Conservation (phyloP, 345 rosid species). For the Triadica sebifera region DNA sequence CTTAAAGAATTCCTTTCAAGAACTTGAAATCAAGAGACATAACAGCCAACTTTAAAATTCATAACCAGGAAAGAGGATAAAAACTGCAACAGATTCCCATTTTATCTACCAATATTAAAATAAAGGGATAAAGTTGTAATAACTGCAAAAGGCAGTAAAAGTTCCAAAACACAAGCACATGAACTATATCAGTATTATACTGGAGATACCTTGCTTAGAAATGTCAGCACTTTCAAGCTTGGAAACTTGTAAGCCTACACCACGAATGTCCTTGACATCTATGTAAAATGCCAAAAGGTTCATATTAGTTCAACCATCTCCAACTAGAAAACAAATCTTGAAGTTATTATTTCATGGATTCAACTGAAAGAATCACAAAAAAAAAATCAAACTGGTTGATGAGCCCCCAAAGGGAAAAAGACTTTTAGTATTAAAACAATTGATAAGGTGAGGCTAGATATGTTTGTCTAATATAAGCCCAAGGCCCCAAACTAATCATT, state of each 20-base stretch:
- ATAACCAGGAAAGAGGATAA: slow-evolving; percentile 1
- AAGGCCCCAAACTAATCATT: neutral
- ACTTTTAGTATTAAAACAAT: neutral
- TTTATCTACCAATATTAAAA: neutral
- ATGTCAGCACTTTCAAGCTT: slow-evolving; percentile 72
- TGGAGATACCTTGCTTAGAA: slow-evolving; percentile 53
- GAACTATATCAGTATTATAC: slow-evolving; percentile 16
- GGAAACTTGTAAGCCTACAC: slow-evolving; percentile 94
- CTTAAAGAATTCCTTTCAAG: slow-evolving; percentile 47
- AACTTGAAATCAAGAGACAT: slow-evolving; percentile 32
- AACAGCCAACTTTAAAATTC: slow-evolving; percentile 5
- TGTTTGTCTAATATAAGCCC: neutral
- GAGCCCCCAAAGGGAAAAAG: neutral
- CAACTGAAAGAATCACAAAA: neutral
- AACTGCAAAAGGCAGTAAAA: neutral
- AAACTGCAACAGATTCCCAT: neutral
- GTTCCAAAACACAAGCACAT: neutral
- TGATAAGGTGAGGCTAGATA: neutral
- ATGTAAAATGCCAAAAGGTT: slow-evolving; percentile 12
- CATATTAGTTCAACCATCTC: slow-evolving; percentile 6
- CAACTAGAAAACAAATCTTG: neutral
- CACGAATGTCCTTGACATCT: slow-evolving; percentile 87
- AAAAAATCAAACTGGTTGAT: neutral
- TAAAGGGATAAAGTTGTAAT: neutral
- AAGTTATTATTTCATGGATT: neutral